phyloP scores from a whole-genome alignment of 257 asterid species.

The Vinca minor region DNA sequence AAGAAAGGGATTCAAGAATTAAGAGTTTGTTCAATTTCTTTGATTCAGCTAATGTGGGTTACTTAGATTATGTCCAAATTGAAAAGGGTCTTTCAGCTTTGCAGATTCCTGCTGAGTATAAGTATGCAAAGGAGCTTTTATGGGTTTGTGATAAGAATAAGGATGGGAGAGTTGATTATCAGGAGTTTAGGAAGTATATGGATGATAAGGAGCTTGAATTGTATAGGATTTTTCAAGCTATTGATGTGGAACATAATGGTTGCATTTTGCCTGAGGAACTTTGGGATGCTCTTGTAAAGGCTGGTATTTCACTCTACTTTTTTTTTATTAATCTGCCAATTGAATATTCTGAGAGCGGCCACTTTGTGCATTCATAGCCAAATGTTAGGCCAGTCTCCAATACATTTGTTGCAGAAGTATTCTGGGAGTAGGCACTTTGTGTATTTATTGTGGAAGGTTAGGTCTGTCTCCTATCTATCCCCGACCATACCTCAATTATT shows the following conservation, averaged over 20 bases:
- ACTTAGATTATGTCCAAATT: constrained; percentile 59
- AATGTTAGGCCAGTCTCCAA: no score
- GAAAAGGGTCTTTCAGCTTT: constrained; percentile 84
- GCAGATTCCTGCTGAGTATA: constrained; percentile 87
- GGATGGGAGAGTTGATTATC: constrained; percentile 92
- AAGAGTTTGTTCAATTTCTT: constrained; percentile 66
- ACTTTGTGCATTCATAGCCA: no score
- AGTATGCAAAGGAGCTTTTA: constrained; percentile 89
- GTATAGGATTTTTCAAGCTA: constrained; percentile 89
- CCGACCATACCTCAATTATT: no score
- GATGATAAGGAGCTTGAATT: constrained; percentile 92
- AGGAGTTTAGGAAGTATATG: constrained; percentile 89
- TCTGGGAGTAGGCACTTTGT: no score
- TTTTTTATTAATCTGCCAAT: background rate
- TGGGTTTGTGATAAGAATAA: constrained; percentile 75
- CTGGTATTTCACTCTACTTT: constrained; percentile 32
- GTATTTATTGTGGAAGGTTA: no score
- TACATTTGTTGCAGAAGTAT: no score
- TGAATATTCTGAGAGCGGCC: no score
- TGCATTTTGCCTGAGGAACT: constrained; percentile 95
- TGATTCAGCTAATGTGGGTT: constrained; percentile 60
- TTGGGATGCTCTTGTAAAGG: constrained; percentile 91
- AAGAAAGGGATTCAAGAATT: constrained; percentile 73
- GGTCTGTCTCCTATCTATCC: no score
- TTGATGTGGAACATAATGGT: constrained; percentile 92